Conservation (phyloP, 2,329 filamentous ascomycete species). For the Fusarium sp. region DNA sequence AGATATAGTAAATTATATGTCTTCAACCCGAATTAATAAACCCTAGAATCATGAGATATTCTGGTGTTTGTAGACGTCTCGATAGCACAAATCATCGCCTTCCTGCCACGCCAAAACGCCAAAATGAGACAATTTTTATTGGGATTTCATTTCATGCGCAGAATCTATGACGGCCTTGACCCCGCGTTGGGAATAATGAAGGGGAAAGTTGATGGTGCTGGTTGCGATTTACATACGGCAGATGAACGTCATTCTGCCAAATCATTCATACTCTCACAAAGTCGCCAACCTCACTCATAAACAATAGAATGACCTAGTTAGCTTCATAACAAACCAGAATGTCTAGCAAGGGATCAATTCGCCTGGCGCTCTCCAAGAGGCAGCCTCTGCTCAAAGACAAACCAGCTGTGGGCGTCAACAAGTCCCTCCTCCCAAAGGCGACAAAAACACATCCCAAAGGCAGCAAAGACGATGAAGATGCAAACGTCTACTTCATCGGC, state of each 20-base stretch:
- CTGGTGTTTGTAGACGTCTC: too few species aligned
- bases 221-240: conserved; percentile 7
- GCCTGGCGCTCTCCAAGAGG: conserved; percentile 16
- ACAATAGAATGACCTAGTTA: background rate
- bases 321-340: background rate
- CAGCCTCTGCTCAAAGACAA: conserved; percentile 23
- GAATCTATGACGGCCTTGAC: background rate
- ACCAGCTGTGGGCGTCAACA: conserved; percentile 6
- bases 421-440: conserved; percentile 14
- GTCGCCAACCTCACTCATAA: background rate
- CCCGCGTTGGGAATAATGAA: background rate
- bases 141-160: background rate
- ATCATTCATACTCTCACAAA: background rate
- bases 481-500: conserved; percentile 62
- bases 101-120: too few species aligned
- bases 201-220: background rate
- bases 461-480: conserved; percentile 25
- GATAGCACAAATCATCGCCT: too few species aligned
- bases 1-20: too few species aligned
- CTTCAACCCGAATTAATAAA: too few species aligned
- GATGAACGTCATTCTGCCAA: conserved; percentile 3
- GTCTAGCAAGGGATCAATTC: conserved; percentile 21
- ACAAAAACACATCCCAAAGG: conserved; percentile 30
- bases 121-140: background rate
- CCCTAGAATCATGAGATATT: too few species aligned